Base-by-base conservation (phyloP, 331 rosid genomes). In the Acacia concinna region DNA sequence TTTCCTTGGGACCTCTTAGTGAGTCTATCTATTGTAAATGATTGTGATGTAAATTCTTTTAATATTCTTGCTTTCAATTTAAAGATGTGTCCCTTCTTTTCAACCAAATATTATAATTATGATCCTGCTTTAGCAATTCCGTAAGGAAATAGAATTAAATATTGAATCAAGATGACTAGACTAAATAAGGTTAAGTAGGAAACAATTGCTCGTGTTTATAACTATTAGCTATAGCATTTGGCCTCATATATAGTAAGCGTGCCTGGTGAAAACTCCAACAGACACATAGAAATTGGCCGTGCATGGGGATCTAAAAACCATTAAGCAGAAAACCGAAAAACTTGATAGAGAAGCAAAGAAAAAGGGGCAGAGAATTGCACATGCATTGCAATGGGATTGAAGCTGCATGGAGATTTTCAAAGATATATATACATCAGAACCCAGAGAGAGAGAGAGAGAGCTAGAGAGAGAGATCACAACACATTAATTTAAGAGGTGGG, bases 51-150 rank as follows among this genome's bases (percentile, higher is more conserved):
- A 68, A 21, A 13, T 68, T 20, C 8, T 13, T 35, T 0, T 79
- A 38, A 51, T 62, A 49, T 75, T 70, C 34, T 70, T 75, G 32
- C 65, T 52, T 84, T 59, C 49, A 73, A 77, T 66, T 77, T 21
- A 77, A 52, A 73, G 67, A 28, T 51, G 30, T 75, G 79, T 85
- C 73, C 37, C 46, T 43, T 30, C 13, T 20, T n/a, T 15, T 18
- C 12, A 37, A 76, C 72, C 79, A 63, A 64, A 51, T 41, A 68
- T 13, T 23, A 57, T n/a, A 51, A 51, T 51, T n/a, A 51, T n/a
- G 27, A 21, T n/a, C 62, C 30, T 51, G 62, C 62, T 9, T n/a
- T 21, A 23, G 62, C 27, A 54, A 54, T 54, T 12, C 28, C 62
- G 62, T 54, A 30, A n/a, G 30, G 27, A 54, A 54, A n/a, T 54